phyloP scores from a whole-genome alignment of 2,329 filamentous ascomycete species.

The Xylariaceae sp. region DNA sequence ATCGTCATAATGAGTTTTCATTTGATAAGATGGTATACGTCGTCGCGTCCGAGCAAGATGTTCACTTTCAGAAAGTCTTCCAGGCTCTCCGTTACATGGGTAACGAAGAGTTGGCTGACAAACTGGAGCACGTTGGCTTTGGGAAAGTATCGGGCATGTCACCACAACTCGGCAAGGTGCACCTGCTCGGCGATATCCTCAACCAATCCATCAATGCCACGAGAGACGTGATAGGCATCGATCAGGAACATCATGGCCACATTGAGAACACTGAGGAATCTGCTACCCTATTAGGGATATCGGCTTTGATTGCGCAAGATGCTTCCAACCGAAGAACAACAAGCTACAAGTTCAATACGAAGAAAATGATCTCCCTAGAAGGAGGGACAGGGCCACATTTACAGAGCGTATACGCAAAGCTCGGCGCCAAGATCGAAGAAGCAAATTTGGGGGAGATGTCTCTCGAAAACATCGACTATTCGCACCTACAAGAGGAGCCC shows the following conservation, averaged over 20 bases:
- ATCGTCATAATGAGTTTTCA: constrained; percentile 61
- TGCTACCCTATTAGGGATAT: constrained; percentile 19
- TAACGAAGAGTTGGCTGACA: constrained; percentile 40
- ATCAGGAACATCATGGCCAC: not conserved
- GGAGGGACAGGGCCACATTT: constrained; percentile 86
- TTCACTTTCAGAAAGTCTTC: constrained; percentile 45
- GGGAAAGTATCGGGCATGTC: constrained; percentile 55
- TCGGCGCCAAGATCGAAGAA: constrained; percentile 68
- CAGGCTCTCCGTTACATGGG: constrained; percentile 47
- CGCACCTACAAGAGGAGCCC: constrained; percentile 24
- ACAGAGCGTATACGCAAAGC: constrained; percentile 80
- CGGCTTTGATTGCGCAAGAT: constrained; percentile 28
- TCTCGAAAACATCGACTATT: constrained; percentile 60
- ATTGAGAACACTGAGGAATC: constrained; percentile 9
- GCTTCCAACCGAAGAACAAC: constrained; percentile 57
- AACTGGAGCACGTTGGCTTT: constrained; percentile 52
- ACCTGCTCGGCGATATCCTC: constrained; percentile 53
- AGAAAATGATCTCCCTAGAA: constrained; percentile 83
- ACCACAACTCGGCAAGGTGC: constrained; percentile 54
- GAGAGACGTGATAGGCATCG: not conserved
- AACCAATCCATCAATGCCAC: constrained; percentile 12
- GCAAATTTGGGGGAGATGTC: constrained; percentile 62
- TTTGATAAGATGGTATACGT: constrained; percentile 52
- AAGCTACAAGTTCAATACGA: constrained; percentile 74
- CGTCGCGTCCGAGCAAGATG: constrained; percentile 46